Evolutionary conservation across 2,329 filamentous ascomycete genomes (phyloP).

Genomic region (Malbranchea cinnamomea): DNA sequence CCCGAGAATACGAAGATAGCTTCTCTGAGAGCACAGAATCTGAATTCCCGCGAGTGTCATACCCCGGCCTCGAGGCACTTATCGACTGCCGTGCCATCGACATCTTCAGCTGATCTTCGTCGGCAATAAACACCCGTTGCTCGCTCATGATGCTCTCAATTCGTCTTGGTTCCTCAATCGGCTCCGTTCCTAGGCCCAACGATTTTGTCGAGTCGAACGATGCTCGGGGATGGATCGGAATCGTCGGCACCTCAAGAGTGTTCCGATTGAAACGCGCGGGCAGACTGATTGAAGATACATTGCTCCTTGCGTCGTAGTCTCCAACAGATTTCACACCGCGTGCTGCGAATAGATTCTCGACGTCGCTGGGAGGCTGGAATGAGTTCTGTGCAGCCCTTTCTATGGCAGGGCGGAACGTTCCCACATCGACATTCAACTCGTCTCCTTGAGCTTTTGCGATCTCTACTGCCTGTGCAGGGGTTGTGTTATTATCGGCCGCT

Average conservation of each 20-base stretch:
- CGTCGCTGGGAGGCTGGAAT: conserved; percentile 56
- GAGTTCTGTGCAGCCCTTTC: conserved; percentile 36
- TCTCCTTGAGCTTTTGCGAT: conserved; percentile 65
- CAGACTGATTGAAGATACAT: conserved; percentile 50
- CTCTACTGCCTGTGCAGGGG: conserved; percentile 70
- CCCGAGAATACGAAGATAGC: conserved; percentile 5
- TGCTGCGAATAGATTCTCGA: conserved; percentile 67
- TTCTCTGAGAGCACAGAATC: too few species aligned
- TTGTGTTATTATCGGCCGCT: conserved; percentile 58
- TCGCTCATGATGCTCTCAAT: conserved; percentile 66
- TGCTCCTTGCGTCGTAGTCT: conserved; percentile 53
- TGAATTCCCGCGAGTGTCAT: conserved; percentile 1
- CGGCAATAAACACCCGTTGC: conserved; percentile 51
- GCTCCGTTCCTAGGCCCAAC: conserved; percentile 40
- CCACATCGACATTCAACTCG: conserved; percentile 76
- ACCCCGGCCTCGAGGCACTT: conserved; percentile 11
- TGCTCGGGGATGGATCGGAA: conserved; percentile 39
- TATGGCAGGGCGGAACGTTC: conserved; percentile 51
- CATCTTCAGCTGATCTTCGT: conserved; percentile 62
- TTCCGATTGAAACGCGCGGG: conserved; percentile 33
- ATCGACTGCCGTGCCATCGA: conserved; percentile 45
- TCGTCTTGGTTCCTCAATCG: conserved; percentile 50
- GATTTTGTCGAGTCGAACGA: conserved; percentile 56
- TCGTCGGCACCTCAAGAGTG: conserved; percentile 30
- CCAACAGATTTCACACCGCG: conserved; percentile 53